A percentile compares a stretch with the other conserved stretches of the same genome.
These are phyloP conservation scores for Theileria luwenshuni DNA, from an alignment of 169 alveolate genomes.

Conservation along the genomic window DNA sequence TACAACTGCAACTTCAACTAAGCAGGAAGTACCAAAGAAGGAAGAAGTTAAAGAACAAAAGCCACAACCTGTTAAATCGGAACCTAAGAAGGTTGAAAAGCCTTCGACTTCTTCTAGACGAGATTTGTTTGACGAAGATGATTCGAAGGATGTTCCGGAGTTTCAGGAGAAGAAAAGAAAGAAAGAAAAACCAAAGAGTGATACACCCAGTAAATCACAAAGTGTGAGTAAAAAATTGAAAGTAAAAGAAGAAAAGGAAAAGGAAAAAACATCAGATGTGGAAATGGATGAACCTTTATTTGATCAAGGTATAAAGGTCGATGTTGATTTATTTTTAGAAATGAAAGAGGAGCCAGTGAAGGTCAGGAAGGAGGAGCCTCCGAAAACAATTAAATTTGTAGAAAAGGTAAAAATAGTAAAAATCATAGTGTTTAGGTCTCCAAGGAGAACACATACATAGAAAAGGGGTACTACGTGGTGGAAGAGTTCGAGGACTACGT, in stretches of 20 bases:
- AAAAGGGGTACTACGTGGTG: slow-evolving; percentile 69
- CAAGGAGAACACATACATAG: slow-evolving; percentile 63
- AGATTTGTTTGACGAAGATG: slow-evolving; percentile 11
- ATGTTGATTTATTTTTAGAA: slow-evolving; percentile 9
- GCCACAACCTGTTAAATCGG: background rate
- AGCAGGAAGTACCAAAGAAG: too few species aligned
- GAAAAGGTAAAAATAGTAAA: slow-evolving; percentile 20
- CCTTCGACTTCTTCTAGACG: too few species aligned
- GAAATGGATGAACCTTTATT: background rate
- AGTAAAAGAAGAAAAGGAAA: background rate
- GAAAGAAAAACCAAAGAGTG: background rate
- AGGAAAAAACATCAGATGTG: background rate
- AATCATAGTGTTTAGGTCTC: slow-evolving; percentile 16
- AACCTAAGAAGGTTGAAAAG: slow-evolving; percentile 1
- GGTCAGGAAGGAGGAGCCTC: background rate
- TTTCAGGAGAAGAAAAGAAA: slow-evolving; percentile 1
- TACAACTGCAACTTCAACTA: too few species aligned
- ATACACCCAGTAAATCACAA: background rate
- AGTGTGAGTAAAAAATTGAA: background rate
- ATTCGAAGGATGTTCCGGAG: background rate
- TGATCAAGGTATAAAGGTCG: slow-evolving; percentile 3
- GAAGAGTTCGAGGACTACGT: slow-evolving; percentile 63
- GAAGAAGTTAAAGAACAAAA: slow-evolving; percentile 3
- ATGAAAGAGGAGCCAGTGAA: background rate
- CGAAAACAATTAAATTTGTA: background rate